Evolutionary conservation across 441 rosid species (phyloP), one percentile per base, ranked within the genome.

Genomic region (Corymbia calophylla): DNA sequence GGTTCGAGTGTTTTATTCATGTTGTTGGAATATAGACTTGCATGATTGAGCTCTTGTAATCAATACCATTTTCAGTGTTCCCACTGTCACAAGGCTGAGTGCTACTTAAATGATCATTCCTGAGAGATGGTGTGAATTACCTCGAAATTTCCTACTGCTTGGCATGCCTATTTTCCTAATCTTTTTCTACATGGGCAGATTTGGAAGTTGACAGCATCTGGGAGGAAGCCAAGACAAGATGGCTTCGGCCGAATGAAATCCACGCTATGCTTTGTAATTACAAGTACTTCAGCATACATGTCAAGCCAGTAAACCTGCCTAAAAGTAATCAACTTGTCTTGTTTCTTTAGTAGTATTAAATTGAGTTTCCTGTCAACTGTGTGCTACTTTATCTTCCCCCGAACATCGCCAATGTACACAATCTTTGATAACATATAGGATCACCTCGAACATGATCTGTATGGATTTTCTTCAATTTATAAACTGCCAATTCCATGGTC

Each of bases 221-320:
- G 94, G 98, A 93, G 93, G 99, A 98, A 92, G 99, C 98, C 21
- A 94, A 88, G 91, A 88, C 93, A 29, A 95, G 99, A 94, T 98
- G 99, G 99, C 95, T 98, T 29, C 98, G 99, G 56, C 99, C 99
- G 4, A 98, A 98, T 54, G 99, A 98, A 94, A 97, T 98, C 89
- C 96, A 95, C 56, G 99, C 99, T 25, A 89, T 96, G 87, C 97
- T 98, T 44, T 95, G 94, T 87, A 98, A 98, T 87, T 86, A 94
- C 93, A 94, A 94, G 92, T 92, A 92, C 91, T 98, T 98, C 93
- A 88, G 87, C 92, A 93, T 98, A 91, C 58, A 87, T 91, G 99
- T 95, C 93, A 98, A 95, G 95, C 99, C 99, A 7, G 89, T 95
- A 90, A 92, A 95, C 94, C 93, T 98, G 87, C 99, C 99, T 12